These are phyloP conservation scores for Oryza punctata DNA, from an alignment of 176 grass and related monocot species.

Conservation along the genomic window DNA sequence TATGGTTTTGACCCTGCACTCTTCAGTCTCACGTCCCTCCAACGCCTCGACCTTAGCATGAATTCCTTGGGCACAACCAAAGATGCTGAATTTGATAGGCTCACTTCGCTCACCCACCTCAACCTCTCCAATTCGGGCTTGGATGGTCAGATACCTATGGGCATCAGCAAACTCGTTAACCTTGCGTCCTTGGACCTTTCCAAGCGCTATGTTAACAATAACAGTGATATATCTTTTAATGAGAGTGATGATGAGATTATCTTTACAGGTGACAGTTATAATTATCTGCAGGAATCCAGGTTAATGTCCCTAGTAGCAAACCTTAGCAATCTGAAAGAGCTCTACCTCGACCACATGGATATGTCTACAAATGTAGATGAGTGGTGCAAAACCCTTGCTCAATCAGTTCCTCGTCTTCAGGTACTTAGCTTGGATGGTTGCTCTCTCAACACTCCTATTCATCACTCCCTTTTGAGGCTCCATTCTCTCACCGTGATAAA, in stretches of 20 bases:
- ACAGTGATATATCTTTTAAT: too few relatives aligned
- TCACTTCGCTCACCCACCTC: background rate
- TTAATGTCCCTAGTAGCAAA: background rate
- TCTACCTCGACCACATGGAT: background rate
- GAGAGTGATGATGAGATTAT: background rate
- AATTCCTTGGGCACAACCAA: background rate
- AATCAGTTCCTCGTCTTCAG: constrained; percentile 14
- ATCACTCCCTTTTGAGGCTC: constrained; percentile 5
- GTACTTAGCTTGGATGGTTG: constrained; percentile 36
- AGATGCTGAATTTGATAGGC: background rate
- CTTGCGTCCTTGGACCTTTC: constrained; percentile 15
- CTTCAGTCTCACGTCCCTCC: background rate
- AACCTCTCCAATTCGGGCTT: background rate
- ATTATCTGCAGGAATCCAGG: background rate
- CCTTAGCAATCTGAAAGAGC: constrained; percentile 1
- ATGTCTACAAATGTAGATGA: background rate
- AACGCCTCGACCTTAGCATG: background rate
- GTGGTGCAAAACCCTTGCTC: background rate
- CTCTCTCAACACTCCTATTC: constrained; percentile 9
- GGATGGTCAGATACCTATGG: background rate
- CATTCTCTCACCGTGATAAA: constrained; percentile 1
- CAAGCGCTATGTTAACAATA: background rate
- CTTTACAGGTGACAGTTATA: accelerated
- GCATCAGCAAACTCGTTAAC: background rate
- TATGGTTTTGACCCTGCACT: background rate